A percentile compares a stretch with the other conserved stretches of the same genome.
These are phyloP conservation scores for Cenchrus americanus DNA, from an alignment of 176 grass and related monocot species.

Conservation along the genomic window DNA sequence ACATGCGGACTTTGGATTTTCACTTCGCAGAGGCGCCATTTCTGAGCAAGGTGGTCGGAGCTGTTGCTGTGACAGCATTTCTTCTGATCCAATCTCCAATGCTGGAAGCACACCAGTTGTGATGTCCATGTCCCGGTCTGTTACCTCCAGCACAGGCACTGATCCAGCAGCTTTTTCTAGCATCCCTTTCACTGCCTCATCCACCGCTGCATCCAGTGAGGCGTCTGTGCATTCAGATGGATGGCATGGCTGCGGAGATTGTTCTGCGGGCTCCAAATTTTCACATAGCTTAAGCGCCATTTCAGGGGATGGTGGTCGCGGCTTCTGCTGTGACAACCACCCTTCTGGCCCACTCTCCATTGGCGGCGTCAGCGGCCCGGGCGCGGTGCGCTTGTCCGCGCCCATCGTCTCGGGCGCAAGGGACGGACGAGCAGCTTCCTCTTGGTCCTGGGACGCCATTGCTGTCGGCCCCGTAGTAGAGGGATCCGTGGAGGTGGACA, in stretches of 20 bases:
- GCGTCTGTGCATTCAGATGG: neutral
- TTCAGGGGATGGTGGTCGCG: too few species aligned
- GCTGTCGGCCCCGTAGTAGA: neutral
- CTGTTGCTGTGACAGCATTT: neutral
- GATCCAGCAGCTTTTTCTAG: neutral
- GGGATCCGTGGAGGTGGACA: neutral
- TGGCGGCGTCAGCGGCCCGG: constrained; percentile 4
- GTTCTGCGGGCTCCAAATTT: constrained; percentile 4
- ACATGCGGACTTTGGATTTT: neutral
- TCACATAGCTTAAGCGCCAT: constrained; percentile 4
- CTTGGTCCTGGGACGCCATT: constrained; percentile 26
- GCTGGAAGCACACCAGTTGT: neutral
- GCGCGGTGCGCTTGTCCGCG: neutral
- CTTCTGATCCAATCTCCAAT: constrained; percentile 1
- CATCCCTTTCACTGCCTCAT: constrained; percentile 7
- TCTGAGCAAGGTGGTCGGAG: neutral
- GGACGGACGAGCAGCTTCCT: constrained; percentile 21
- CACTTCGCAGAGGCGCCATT: neutral
- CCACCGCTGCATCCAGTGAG: neutral
- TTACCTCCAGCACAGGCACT: neutral
- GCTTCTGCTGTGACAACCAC: constrained; percentile 23
- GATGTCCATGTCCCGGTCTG: neutral
- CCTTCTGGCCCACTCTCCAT: constrained; percentile 19
- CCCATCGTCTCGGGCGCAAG: constrained; percentile 18
- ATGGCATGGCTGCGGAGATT: neutral